Evolutionary conservation across 176 grass and related monocot genomes (phyloP), one percentile per base, ranked within the genome.

Genomic region (Oryza punctata): DNA sequence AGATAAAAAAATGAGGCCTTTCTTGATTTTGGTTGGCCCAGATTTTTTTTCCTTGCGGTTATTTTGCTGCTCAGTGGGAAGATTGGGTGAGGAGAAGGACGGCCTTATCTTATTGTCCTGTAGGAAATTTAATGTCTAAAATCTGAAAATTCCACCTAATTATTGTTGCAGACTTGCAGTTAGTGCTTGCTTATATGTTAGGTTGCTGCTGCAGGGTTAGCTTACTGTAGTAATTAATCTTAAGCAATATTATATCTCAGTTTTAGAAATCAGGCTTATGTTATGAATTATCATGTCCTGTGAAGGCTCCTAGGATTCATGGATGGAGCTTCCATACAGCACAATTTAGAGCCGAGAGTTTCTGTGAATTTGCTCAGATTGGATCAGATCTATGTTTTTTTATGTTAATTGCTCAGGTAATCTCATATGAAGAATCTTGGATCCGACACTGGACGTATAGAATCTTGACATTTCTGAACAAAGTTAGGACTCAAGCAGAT

Each of bases 91-190:
- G 19, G 14, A 77, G 32, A 40, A 38, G 37, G 21, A 63, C 63
- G 5, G 2, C 0, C 1, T 26, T 77, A 0, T 61, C 1, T 24
- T 61, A 11, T 64, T 80, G 16, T 40, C 37, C 27, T 3, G 1
- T 16, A n/a, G 27, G 21, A 14, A 65, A 7, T 21, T 79, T 21
- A 32, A 2, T 66, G 54, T 73, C 44, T 59, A 24, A 73, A 46
- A 27, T 49, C n/a, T 23, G 8, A 61, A 24, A 61, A 27, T 32
- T 54, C 10, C 32, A 26, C 41, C 12, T n/a, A 63, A 9, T 32
- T 88, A 25, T 67, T 59, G 33, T 3, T 64, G 14, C 86, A 65
- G 73, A 30, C 12, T 3, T 64, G 14, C 86, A 65, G 73, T 41
- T 18, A 57, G 16, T 6, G 5, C 5, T 23, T 71, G 24, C 29